Evolutionary conservation across 2,329 filamentous ascomycete species (phyloP), one percentile per base, ranked within the genome.

Genomic region (Leptosphaerulina australis): DNA sequence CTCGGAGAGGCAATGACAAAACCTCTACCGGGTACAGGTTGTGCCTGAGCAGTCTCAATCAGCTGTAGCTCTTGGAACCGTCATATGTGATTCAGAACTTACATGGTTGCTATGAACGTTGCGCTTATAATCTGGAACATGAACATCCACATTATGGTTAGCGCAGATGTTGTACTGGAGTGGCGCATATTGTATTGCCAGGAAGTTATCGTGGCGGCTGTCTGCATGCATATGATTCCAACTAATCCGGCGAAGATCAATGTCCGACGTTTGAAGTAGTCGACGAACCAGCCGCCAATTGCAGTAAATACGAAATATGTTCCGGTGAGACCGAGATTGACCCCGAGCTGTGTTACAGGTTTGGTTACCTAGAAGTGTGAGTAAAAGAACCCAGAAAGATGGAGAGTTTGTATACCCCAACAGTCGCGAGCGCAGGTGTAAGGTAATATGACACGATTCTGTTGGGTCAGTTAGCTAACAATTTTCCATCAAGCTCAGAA

Each of bases 131-230:
- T 70, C 58, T 80, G 77, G 65, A 79, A 80, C 37, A 75, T 56
- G 57, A 77, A 81, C 30, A 80, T 74, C 74, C 75, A 80, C 37
- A 78, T 64, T 3, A 80, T 67, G 0, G 76, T 77, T 3, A 79
- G 62, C 3, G 64, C 71, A 4, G 74, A 75, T 3, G 74, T 66
- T 0, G 73, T 69, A 12, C 64, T 59, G 5, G 54, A 37, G 4
- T 37, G 33, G 8, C 60, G 59, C 5, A 73, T 18, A 7, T 57
- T 62, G 53, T 76, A 80, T 43, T 74, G 72, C 78, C 77, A 79
- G 4, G 75, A 76, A 1, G 77, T 79, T 36, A 80, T 77, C 0
- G 78, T 79, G 5, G 74, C 73, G 7, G 74, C 70, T 3, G 70
- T 76, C 53, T 80, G 77, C 40, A 77, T 68, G 50, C 76, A 46